Conservation (phyloP, 1,284 basidiomycete genomes). For the Tylopilus orsonianus region DNA sequence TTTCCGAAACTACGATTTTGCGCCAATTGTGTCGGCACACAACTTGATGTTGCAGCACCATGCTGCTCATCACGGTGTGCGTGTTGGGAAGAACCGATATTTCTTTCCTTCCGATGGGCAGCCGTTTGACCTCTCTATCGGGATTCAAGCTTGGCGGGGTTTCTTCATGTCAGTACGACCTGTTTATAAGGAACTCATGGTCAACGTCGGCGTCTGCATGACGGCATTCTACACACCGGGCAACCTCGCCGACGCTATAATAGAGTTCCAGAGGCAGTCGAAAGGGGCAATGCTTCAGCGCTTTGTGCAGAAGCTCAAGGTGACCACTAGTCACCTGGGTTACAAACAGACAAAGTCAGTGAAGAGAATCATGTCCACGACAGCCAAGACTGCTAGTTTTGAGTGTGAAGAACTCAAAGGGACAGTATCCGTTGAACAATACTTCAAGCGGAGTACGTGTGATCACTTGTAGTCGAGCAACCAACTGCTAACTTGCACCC, state of each 20-base stretch:
- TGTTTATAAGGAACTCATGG: slow-evolving; percentile 62
- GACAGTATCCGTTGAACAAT: slow-evolving; percentile 56
- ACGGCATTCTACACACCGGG: slow-evolving; percentile 67
- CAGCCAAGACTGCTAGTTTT: slow-evolving; percentile 51
- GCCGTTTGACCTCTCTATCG: slow-evolving; percentile 41
- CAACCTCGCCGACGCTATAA: slow-evolving; percentile 56
- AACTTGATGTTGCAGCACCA: slow-evolving; percentile 66
- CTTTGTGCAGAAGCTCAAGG: slow-evolving; percentile 54
- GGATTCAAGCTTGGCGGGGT: slow-evolving; percentile 60
- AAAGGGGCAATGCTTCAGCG: slow-evolving; percentile 47
- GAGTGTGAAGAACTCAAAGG: slow-evolving; percentile 50
- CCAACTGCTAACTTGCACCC: background rate
- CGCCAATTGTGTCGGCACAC: slow-evolving; percentile 58
- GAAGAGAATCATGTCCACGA: slow-evolving; percentile 42
- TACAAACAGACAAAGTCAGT: slow-evolving; percentile 53
- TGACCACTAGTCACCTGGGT: slow-evolving; percentile 57
- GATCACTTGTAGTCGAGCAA: background rate
- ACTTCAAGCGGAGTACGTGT: slow-evolving; percentile 56
- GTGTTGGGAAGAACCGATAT: slow-evolving; percentile 61
- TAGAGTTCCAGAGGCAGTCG: slow-evolving; percentile 44
- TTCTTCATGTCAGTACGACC: slow-evolving; percentile 69
- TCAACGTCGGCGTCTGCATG: slow-evolving; percentile 75
- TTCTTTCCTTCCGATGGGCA: slow-evolving; percentile 47
- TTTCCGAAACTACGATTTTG: slow-evolving; percentile 45
- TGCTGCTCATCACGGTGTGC: slow-evolving; percentile 51